A percentile compares a stretch with the other conserved stretches of the same genome.
phyloP scores from a whole-genome alignment of 73 alveolate genomes.

The Paramecium sexaurelia region DNA sequence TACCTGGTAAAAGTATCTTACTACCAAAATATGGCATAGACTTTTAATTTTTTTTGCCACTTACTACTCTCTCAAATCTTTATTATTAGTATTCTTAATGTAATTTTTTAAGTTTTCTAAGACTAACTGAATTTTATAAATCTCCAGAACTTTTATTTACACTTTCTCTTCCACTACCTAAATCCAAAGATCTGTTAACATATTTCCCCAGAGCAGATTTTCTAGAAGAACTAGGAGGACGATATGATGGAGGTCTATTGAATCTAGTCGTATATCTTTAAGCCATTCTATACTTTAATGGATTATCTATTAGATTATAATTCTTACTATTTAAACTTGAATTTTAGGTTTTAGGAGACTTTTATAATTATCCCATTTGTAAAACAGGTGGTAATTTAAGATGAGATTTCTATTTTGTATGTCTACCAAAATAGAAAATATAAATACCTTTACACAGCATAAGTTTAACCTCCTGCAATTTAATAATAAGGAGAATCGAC shows the following conservation, averaged over 20 bases:
- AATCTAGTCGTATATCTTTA: constrained; percentile 26
- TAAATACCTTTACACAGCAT: not conserved
- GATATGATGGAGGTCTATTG: constrained; percentile 39
- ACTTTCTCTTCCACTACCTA: constrained; percentile 28
- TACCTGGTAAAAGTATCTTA: constrained; percentile 33
- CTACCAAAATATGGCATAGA: constrained; percentile 50
- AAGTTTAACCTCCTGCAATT: not conserved
- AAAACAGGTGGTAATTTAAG: constrained; percentile 11
- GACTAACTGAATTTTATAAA: constrained; percentile 11
- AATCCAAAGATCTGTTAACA: constrained; percentile 41
- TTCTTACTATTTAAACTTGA: not conserved
- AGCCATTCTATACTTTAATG: constrained; percentile 23
- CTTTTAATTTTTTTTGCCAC: constrained; percentile 44
- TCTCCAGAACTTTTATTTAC: constrained; percentile 27
- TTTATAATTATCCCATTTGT: not conserved
- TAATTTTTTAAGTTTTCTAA: not conserved
- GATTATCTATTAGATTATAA: not conserved
- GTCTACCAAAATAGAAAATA: not conserved
- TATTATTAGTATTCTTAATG: constrained; percentile 2
- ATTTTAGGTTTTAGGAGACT: not conserved
- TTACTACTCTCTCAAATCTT: constrained; percentile 51
- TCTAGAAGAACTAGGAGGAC: constrained; percentile 47
- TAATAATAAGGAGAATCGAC: constrained; percentile 32
- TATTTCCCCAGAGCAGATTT: constrained; percentile 23
- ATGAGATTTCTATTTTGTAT: not conserved